Evolutionary conservation across 805 yeast species (phyloP).

Genomic region (baker's yeast (Saccharomyces cerevisiae)): DNA sequence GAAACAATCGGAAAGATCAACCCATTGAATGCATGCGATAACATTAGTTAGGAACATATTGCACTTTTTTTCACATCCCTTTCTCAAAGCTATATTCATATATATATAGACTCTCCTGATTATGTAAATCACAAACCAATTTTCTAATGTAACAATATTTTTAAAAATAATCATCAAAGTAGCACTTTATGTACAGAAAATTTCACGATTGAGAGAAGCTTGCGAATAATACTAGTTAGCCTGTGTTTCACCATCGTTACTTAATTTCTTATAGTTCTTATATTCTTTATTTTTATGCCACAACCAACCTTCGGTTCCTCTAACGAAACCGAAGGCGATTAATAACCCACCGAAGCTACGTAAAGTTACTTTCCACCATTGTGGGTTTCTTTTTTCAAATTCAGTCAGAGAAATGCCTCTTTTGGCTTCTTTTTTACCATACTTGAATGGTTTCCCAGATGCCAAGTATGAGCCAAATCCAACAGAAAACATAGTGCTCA

Average conservation of each 20-base stretch:
- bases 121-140: not conserved
- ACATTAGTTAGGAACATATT: not conserved
- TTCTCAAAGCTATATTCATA: not conserved
- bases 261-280: constrained; percentile 6
- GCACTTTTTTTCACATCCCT: not conserved
- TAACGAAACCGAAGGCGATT: constrained; percentile 47
- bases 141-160: not conserved
- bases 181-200: not conserved
- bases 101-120: constrained; percentile 3
- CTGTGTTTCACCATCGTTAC: not conserved
- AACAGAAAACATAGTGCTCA: constrained; percentile 50
- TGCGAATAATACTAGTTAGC: not conserved
- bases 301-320: constrained; percentile 58
- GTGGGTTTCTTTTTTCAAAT: constrained; percentile 36
- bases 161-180: not conserved
- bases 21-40: constrained; percentile 10
- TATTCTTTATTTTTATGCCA: constrained; percentile 36
- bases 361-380: constrained; percentile 55
- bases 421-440: constrained; percentile 36
- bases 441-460: constrained; percentile 46
- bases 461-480: constrained; percentile 58
- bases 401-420: constrained; percentile 25
- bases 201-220: not conserved
- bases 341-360: constrained; percentile 47
- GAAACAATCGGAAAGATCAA: constrained; percentile 18